Percentiles rank a stretch among this genome's conserved stretches.
Conservation (phyloP, 352 stramenopile genomes). For the Hyaloperonospora brassicae region DNA sequence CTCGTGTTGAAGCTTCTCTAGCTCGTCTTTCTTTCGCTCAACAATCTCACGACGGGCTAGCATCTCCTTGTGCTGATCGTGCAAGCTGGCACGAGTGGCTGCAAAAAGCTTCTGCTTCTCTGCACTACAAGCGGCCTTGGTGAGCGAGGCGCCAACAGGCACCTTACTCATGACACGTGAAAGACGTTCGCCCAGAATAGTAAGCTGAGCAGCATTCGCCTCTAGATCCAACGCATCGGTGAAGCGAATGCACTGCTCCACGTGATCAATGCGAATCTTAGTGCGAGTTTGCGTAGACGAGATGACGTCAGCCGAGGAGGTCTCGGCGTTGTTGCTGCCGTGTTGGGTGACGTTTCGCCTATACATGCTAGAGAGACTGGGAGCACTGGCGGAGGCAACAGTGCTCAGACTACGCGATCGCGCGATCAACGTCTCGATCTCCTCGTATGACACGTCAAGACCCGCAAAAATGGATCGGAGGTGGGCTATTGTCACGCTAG, state of each 20-base stretch:
- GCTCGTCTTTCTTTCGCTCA: constrained; percentile 95
- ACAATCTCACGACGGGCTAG: constrained; percentile 91
- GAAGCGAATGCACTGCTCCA: constrained; percentile 79
- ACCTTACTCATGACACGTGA: constrained; percentile 53
- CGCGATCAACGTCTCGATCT: constrained; percentile 86
- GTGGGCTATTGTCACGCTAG: constrained; percentile 79
- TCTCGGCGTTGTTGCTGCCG: constrained; percentile 40
- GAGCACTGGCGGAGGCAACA: constrained; percentile 49
- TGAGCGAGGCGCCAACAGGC: constrained; percentile 16
- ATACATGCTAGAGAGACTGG: constrained; percentile 60
- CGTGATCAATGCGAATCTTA: constrained; percentile 81
- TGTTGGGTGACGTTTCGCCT: constrained; percentile 38
- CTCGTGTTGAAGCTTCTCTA: constrained; percentile 91
- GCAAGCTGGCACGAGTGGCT: constrained; percentile 52
- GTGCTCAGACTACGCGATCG: constrained; percentile 63
- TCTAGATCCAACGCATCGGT: constrained; percentile 73
- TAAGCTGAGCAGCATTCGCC: constrained; percentile 68
- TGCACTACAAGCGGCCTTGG: constrained; percentile 12
- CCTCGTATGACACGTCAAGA: constrained; percentile 57
- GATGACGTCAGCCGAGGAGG: constrained; percentile 43
- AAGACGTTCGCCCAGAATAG: constrained; percentile 60
- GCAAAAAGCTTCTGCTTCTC: constrained; percentile 63
- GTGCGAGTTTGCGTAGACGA: constrained; percentile 42
- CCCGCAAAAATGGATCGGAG: constrained; percentile 83
- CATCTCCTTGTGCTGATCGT: constrained; percentile 76